phyloP scores from a whole-genome alignment of 306 rosid genomes.

The Cicer cuneatum region DNA sequence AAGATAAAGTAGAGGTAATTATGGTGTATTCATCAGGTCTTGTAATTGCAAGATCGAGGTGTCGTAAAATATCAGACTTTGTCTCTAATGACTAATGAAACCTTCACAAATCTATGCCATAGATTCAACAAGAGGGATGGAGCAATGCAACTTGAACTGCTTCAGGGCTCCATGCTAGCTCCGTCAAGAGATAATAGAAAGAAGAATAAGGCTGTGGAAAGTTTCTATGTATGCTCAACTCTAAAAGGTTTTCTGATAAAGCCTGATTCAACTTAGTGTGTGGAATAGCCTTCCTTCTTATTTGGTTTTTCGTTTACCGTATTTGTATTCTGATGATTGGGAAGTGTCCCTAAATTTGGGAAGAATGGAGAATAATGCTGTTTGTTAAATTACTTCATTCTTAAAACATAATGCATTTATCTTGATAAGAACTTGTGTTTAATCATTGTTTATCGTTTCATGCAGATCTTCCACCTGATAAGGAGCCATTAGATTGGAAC shows the following conservation, averaged over 20 bases:
- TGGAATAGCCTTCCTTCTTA: neutral
- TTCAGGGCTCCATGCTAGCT: conserved; percentile 5
- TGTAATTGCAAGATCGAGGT: neutral
- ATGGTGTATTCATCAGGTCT: conserved; percentile 25
- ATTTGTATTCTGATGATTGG: conserved; percentile 29
- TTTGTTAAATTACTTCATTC: conserved; percentile 17
- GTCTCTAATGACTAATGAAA: neutral
- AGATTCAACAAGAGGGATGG: conserved; percentile 7
- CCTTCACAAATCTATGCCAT: conserved; percentile 4
- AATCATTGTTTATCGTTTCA: conserved; percentile 33
- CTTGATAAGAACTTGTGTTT: conserved; percentile 14
- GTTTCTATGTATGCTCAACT: conserved; percentile 15
- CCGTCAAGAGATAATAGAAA: conserved; percentile 7
- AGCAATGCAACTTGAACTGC: conserved; percentile 17
- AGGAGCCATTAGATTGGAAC: conserved; percentile 90
- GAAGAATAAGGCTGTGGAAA: conserved; percentile 13
- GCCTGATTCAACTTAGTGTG: conserved; percentile 10
- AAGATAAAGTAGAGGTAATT: neutral
- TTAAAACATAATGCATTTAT: neutral
- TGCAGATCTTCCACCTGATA: conserved; percentile 81
- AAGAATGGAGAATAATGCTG: conserved; percentile 23
- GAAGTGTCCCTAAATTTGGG: conserved; percentile 27
- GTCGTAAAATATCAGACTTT: neutral
- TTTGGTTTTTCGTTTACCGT: conserved; percentile 27
- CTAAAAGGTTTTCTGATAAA: neutral